Conservation (phyloP, 352 stramenopile genomes). For the Blastocystis hominis region DNA sequence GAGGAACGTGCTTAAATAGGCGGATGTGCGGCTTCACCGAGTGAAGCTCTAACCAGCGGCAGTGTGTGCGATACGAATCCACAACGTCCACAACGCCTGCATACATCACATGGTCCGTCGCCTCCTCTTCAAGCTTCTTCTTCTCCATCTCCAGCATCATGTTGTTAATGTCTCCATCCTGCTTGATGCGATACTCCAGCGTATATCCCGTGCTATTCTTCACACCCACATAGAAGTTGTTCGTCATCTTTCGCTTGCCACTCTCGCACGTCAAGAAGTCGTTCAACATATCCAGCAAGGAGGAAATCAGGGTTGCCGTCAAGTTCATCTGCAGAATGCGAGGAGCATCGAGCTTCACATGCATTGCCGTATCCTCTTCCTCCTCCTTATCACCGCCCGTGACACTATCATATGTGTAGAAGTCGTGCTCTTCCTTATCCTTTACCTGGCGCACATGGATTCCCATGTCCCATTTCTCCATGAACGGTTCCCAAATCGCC, state of each 20-base stretch:
- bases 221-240: slow-evolving; percentile 39
- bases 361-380: slow-evolving; percentile 9
- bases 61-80: slow-evolving; percentile 10
- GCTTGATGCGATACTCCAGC: slow-evolving; percentile 31
- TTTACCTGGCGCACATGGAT: slow-evolving; percentile 53
- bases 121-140: neutral
- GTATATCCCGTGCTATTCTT: slow-evolving; percentile 37
- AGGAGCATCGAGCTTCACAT: neutral
- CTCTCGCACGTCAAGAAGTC: neutral
- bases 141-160: slow-evolving; percentile 30
- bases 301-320: slow-evolving; percentile 12
- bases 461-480: slow-evolving; percentile 37
- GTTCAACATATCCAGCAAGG: neutral
- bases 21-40: neutral
- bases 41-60: slow-evolving; percentile 37
- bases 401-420: neutral
- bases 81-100: slow-evolving; percentile 26
- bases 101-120: slow-evolving; percentile 14
- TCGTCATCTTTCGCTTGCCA: neutral
- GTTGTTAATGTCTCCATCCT: slow-evolving; percentile 33
- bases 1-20: slow-evolving; percentile 9
- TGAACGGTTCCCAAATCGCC: slow-evolving; percentile 55
- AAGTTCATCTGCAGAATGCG: slow-evolving; percentile 45
- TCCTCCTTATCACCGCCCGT: neutral
- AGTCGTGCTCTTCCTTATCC: slow-evolving; percentile 5